phyloP scores from a whole-genome alignment of 768 basidiomycete species.

The Neoboletus subvelutipes region DNA sequence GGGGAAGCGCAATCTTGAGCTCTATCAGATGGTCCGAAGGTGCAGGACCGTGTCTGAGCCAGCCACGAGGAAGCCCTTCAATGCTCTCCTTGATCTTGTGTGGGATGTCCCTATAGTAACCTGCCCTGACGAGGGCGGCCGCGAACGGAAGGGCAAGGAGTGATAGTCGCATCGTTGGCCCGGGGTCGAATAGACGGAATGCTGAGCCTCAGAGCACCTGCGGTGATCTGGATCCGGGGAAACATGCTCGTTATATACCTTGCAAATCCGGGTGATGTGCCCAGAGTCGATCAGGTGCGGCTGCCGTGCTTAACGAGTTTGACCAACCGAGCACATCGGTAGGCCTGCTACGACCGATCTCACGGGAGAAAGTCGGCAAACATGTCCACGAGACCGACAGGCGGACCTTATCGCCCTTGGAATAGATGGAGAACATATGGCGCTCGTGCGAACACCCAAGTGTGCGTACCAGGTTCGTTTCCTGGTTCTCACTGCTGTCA shows the following conservation, averaged over 20 bases:
- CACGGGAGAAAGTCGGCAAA: background rate
- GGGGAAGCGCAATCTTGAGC: slow-evolving; percentile 59
- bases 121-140: slow-evolving; percentile 13
- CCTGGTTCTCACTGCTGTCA: background rate
- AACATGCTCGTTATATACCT: slow-evolving; percentile 11
- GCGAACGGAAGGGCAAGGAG: slow-evolving; percentile 15
- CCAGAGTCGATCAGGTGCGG: background rate
- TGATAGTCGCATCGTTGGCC: slow-evolving; percentile 10
- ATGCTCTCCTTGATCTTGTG: slow-evolving; percentile 51
- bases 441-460: background rate
- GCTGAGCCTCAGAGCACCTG: background rate
- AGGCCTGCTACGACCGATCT: background rate
- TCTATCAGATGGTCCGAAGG: slow-evolving; percentile 46
- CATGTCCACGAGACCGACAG: background rate
- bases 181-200: background rate
- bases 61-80: slow-evolving; percentile 44
- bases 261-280: background rate
- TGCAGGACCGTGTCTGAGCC: slow-evolving; percentile 45
- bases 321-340: background rate
- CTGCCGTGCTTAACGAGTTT: too few species aligned
- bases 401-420: background rate
- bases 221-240: background rate
- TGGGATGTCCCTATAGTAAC: slow-evolving; percentile 7
- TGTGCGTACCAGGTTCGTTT: background rate
- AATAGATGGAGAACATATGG: slow-evolving; percentile 1